A percentile compares a stretch with the other conserved stretches of the same genome.
These are phyloP conservation scores for Gilbertella persicaria DNA, from an alignment of 371 early-diverging fungal species.

Conservation along the genomic window DNA sequence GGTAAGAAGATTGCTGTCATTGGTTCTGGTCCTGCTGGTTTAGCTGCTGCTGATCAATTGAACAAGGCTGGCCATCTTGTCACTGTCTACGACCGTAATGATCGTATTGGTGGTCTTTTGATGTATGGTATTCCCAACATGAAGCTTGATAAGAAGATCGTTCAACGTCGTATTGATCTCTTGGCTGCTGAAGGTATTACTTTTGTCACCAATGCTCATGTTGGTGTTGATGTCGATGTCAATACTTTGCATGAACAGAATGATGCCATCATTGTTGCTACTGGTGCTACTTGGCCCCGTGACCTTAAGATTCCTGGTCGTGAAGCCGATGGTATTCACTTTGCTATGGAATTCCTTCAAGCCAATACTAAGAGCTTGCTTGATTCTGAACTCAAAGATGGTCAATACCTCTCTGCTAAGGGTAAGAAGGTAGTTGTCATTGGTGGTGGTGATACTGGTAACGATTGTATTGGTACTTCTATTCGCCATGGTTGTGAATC, in stretches of 20 bases:
- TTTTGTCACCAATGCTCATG: constrained; percentile 83
- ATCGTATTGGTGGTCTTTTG: constrained; percentile 92
- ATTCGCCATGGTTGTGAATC: constrained; percentile 89
- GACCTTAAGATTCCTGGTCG: constrained; percentile 90
- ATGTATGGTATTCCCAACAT: constrained; percentile 99
- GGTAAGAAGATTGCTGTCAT: constrained; percentile 88
- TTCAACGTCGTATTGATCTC: constrained; percentile 91
- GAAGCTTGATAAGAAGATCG: constrained; percentile 96
- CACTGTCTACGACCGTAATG: constrained; percentile 95
- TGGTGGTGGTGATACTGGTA: constrained; percentile 98
- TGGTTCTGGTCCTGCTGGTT: constrained; percentile 95
- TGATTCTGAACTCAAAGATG: constrained; percentile 74
- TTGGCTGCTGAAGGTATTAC: constrained; percentile 89
- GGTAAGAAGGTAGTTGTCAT: constrained; percentile 95
- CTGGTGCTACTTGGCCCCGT: constrained; percentile 97
- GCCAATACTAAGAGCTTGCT: constrained; percentile 86
- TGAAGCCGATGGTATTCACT: constrained; percentile 88
- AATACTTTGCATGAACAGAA: constrained; percentile 59
- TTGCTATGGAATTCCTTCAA: constrained; percentile 97
- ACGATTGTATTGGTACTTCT: constrained; percentile 95
- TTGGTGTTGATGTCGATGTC: constrained; percentile 83
- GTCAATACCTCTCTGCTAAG: constrained; percentile 80
- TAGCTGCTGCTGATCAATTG: constrained; percentile 96
- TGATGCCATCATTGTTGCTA: constrained; percentile 88
- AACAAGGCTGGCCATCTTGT: constrained; percentile 95